Conservation (phyloP, 352 stramenopile species). For the Pythium phragmitis region DNA sequence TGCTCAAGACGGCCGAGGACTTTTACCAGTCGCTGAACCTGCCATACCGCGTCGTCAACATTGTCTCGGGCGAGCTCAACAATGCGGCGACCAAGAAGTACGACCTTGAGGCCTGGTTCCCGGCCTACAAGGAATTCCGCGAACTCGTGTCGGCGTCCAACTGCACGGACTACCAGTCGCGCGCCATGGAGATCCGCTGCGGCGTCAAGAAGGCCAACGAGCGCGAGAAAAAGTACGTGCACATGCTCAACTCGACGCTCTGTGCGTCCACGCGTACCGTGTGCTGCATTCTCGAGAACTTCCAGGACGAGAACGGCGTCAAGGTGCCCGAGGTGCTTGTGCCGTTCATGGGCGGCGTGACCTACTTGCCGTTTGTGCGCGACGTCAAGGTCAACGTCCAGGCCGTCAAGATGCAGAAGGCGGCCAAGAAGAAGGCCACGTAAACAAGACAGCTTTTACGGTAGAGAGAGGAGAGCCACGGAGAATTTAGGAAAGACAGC, state of each 20-base stretch:
- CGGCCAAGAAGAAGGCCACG: slow-evolving; percentile 90
- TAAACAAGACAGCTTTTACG: slow-evolving; percentile 24
- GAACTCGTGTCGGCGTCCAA: slow-evolving; percentile 99
- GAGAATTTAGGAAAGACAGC: too few species aligned
- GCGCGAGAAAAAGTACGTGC: slow-evolving; percentile 96
- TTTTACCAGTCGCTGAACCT: slow-evolving; percentile 98
- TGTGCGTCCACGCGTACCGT: slow-evolving; percentile 98
- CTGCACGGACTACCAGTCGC: slow-evolving; percentile 98
- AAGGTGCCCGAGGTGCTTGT: slow-evolving; percentile 96
- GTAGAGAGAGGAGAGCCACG: too few species aligned
- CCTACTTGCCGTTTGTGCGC: slow-evolving; percentile 98
- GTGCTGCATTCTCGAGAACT: slow-evolving; percentile 99
- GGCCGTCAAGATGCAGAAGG: slow-evolving; percentile 95
- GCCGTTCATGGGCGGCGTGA: slow-evolving; percentile 98
- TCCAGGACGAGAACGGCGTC: slow-evolving; percentile 96
- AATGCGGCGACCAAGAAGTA: slow-evolving; percentile 99
- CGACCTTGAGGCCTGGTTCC: slow-evolving; percentile 99
- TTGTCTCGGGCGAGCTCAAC: slow-evolving; percentile 98
- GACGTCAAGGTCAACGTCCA: slow-evolving; percentile 92
- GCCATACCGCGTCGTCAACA: slow-evolving; percentile 99
- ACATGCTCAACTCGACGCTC: slow-evolving; percentile 99
- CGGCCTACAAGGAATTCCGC: slow-evolving; percentile 97
- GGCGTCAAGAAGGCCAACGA: slow-evolving; percentile 95
- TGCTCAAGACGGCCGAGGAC: slow-evolving; percentile 92
- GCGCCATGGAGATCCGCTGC: slow-evolving; percentile 97